Conservation (phyloP, 1,139 yeast species). For the Geotrichum europaeum region DNA sequence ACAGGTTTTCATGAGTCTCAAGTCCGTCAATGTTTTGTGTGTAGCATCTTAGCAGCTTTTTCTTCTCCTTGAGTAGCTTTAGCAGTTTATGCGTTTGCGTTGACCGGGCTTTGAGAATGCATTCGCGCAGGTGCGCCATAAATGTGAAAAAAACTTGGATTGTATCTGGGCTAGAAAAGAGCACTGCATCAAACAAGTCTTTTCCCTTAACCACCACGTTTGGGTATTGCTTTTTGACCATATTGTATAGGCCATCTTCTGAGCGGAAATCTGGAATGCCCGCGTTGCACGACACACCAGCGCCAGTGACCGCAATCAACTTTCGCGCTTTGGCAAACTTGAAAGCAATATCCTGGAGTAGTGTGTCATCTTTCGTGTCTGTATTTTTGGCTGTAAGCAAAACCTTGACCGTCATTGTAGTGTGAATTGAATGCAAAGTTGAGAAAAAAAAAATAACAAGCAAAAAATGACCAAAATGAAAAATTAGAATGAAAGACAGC, state of each 20-base stretch:
- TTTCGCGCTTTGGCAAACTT: conserved; percentile 22
- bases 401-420: conserved; percentile 8
- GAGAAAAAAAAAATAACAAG: background rate
- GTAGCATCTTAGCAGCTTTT: conserved; percentile 73
- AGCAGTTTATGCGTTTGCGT: conserved; percentile 82
- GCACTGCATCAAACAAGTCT: conserved; percentile 80
- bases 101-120: conserved; percentile 61
- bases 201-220: conserved; percentile 67
- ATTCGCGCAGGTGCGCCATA: conserved; percentile 65
- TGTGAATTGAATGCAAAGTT: background rate
- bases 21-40: conserved; percentile 74
- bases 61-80: conserved; percentile 54
- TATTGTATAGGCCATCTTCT: conserved; percentile 70
- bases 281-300: conserved; percentile 93
- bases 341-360: conserved; percentile 12
- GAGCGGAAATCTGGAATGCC: conserved; percentile 95
- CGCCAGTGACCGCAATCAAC: conserved; percentile 60
- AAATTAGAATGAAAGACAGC: no score
- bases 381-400: background rate
- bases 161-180: conserved; percentile 63
- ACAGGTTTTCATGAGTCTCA: conserved; percentile 41
- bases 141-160: conserved; percentile 69
- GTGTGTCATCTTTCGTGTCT: background rate
- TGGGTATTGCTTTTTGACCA: conserved; percentile 61
- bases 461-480: background rate